Conservation (phyloP, 2,329 filamentous ascomycete genomes). For the Thyridium curvatum region DNA sequence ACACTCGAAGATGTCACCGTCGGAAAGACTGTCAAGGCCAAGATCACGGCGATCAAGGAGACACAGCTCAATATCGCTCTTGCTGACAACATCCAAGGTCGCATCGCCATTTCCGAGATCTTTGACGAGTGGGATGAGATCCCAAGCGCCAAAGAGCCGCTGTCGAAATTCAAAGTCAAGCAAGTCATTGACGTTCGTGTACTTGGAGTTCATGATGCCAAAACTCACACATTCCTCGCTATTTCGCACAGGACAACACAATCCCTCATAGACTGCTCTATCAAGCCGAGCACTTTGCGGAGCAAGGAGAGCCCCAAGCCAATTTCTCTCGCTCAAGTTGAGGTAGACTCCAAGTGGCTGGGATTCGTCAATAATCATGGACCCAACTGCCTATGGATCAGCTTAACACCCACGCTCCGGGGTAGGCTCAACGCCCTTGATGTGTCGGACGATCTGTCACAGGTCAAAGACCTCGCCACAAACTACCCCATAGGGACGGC, state of each 20-base stretch:
- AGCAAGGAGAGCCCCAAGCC: conserved; percentile 25
- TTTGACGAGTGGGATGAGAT: conserved; percentile 89
- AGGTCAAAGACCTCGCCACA: conserved; percentile 65
- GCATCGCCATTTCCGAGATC: conserved; percentile 83
- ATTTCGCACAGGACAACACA: conserved; percentile 80
- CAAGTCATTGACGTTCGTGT: conserved; percentile 69
- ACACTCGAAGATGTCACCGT: conserved; percentile 67
- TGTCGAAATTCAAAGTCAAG: conserved; percentile 67
- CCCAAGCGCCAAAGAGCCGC: conserved; percentile 70
- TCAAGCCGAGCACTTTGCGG: conserved; percentile 64
- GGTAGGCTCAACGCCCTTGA: conserved; percentile 80
- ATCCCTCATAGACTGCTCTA: conserved; percentile 80
- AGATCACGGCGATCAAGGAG: conserved; percentile 76
- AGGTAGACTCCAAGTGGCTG: conserved; percentile 64
- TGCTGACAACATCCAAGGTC: conserved; percentile 83
- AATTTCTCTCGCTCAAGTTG: conserved; percentile 66
- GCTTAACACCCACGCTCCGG: conserved; percentile 79
- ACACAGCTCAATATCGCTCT: conserved; percentile 91
- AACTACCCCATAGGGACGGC: conserved; percentile 91
- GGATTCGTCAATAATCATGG: conserved; percentile 89
- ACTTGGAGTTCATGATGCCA: conserved; percentile 82
- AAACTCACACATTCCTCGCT: conserved; percentile 85
- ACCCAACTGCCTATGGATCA: conserved; percentile 80
- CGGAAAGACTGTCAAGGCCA: conserved; percentile 69
- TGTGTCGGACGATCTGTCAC: conserved; percentile 77